Evolutionary conservation across 345 rosid genomes (phyloP).

Genomic region (Adansonia digitata): DNA sequence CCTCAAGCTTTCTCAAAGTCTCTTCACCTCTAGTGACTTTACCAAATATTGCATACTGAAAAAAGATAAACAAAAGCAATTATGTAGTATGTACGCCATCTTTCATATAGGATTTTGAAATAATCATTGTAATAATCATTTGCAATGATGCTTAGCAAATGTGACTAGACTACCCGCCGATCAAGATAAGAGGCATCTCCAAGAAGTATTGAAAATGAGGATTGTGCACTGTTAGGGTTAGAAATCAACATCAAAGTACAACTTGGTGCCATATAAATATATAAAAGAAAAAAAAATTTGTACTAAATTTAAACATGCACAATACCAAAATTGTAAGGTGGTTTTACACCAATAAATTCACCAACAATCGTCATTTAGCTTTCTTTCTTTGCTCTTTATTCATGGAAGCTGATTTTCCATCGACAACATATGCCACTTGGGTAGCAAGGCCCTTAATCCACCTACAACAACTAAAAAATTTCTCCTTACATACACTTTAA

Average conservation of each 20-base stretch:
- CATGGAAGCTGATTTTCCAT: conserved; percentile 81
- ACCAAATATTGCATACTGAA: conserved; percentile 93
- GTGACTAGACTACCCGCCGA: conserved; percentile 47
- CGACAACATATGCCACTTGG: conserved; percentile 89
- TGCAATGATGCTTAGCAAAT: conserved; percentile 10
- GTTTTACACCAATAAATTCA: conserved; percentile 85
- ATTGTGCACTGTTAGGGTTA: conserved; percentile 84
- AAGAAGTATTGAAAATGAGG: conserved; percentile 95
- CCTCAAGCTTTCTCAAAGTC: conserved; percentile 79
- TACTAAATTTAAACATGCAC: neutral
- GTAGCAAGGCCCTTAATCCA: conserved; percentile 94
- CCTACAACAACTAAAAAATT: conserved; percentile 33
- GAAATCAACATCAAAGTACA: conserved; percentile 37
- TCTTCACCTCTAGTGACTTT: conserved; percentile 93
- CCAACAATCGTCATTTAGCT: conserved; percentile 69
- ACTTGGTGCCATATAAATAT: neutral
- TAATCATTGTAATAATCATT: neutral
- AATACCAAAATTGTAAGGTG: neutral
- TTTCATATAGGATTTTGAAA: conserved; percentile 10
- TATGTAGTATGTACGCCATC: conserved; percentile 2
- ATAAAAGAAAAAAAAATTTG: too few relatives aligned
- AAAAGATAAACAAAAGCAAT: conserved; percentile 16
- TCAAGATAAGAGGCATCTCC: conserved; percentile 98
- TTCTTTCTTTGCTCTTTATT: conserved; percentile 69
- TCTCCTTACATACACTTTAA: neutral